phyloP scores from a whole-genome alignment of 73 alveolate species.

The Stentor roeselii region DNA sequence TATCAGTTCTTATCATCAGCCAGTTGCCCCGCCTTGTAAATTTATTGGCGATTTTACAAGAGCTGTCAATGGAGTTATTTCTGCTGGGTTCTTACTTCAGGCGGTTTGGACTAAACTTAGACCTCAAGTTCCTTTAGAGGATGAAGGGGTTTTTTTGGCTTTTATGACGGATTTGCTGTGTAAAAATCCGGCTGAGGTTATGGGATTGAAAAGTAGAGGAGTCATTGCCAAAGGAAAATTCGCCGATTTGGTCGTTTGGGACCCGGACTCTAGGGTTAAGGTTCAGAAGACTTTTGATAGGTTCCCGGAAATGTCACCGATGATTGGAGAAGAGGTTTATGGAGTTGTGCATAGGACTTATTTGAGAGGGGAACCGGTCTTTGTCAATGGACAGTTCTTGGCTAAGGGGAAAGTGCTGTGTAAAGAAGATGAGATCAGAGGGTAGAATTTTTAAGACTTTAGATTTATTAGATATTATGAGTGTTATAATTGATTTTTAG shows the following conservation, averaged over 20 bases:
- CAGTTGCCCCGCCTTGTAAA: constrained; percentile 8
- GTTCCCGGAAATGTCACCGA: constrained; percentile 15
- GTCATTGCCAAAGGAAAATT: neutral
- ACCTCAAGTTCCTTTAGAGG: constrained; percentile 4
- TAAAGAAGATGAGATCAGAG: no score
- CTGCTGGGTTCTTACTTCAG: constrained; percentile 9
- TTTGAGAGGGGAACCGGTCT: constrained; percentile 4
- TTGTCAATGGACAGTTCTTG: neutral
- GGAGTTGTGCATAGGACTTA: neutral
- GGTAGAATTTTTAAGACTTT: no score
- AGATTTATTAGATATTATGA: no score
- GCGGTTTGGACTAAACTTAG: neutral
- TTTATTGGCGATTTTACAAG: constrained; percentile 24
- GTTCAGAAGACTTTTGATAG: neutral
- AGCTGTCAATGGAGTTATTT: constrained; percentile 15
- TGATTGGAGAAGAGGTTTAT: constrained; percentile 21
- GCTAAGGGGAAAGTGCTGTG: neutral
- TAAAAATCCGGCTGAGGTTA: constrained; percentile 15
- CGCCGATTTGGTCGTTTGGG: constrained; percentile 30
- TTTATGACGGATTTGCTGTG: neutral
- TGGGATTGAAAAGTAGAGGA: constrained; percentile 27
- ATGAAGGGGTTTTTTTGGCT: neutral
- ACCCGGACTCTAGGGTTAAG: neutral
- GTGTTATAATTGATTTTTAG: no score
- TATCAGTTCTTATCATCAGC: constrained; percentile 11